Conservation (phyloP, 305 asterid genomes). For the Fraxinus floribunda region DNA sequence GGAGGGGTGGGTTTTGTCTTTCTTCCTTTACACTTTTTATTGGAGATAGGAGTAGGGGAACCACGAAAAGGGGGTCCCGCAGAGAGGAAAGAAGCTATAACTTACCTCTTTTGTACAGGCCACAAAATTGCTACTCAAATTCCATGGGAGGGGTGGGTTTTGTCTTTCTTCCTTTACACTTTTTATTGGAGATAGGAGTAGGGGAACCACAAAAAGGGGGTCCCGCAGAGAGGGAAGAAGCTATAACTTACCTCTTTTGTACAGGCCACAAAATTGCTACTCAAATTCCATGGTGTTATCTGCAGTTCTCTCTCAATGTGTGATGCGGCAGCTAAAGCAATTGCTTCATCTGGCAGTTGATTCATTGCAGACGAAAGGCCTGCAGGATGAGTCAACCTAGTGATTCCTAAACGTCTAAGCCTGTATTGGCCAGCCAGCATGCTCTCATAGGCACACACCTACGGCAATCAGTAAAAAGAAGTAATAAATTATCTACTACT, state of each 20-base stretch:
- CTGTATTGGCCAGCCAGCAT: slow-evolving; percentile 97
- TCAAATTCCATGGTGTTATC: slow-evolving; percentile 99
- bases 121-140: slow-evolving; percentile 91
- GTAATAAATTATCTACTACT: neutral
- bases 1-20: neutral
- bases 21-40: neutral
- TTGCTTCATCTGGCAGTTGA: slow-evolving; percentile 99
- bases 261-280: slow-evolving; percentile 91
- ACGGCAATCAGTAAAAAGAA: slow-evolving; percentile 21
- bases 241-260: slow-evolving; percentile 70
- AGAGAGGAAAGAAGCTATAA: slow-evolving; percentile 7
- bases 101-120: slow-evolving; percentile 92
- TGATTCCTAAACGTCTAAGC: slow-evolving; percentile 88
- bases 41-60: neutral
- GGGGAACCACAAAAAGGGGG: neutral
- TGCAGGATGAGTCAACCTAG: slow-evolving; percentile 68
- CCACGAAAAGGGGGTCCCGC: neutral
- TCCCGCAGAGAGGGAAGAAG: neutral
- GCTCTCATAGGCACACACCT: slow-evolving; percentile 99
- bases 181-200: neutral
- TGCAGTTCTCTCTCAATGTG: slow-evolving; percentile 99
- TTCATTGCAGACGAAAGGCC: slow-evolving; percentile 98
- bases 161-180: neutral
- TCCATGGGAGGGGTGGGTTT: slow-evolving; percentile 50
- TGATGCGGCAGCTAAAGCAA: slow-evolving; percentile 97